phyloP scores from a whole-genome alignment of 805 yeast genomes.

The Nematodospora valgi region DNA sequence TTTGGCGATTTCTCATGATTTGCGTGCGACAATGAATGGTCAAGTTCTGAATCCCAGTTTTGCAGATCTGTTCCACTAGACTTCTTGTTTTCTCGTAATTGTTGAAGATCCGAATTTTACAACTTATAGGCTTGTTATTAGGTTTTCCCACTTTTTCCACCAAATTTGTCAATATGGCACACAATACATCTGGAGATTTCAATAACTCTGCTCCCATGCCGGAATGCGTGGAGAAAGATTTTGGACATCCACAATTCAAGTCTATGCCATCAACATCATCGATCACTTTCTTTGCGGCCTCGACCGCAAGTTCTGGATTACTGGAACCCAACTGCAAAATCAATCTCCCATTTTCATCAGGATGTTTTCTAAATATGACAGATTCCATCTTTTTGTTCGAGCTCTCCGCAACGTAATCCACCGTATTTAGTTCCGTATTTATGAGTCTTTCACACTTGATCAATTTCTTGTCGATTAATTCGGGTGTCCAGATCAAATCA shows the following conservation, averaged over 20 bases:
- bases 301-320: constrained; percentile 76
- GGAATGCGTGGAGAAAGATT: constrained; percentile 87
- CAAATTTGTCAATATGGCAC: constrained; percentile 60
- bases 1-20: constrained; percentile 83
- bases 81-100: constrained; percentile 52
- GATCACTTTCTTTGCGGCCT: constrained; percentile 80
- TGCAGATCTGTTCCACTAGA: constrained; percentile 45
- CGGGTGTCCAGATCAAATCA: constrained; percentile 94
- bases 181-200: constrained; percentile 74
- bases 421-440: constrained; percentile 54
- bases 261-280: constrained; percentile 90
- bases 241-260: constrained; percentile 95
- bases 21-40: constrained; percentile 92
- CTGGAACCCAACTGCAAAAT: constrained; percentile 93
- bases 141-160: constrained; percentile 83
- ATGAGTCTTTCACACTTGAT: constrained; percentile 62
- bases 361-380: constrained; percentile 72
- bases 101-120: constrained; percentile 80
- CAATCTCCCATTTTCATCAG: constrained; percentile 50
- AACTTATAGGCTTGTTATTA: constrained; percentile 75
- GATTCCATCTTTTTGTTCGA: constrained; percentile 22
- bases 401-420: constrained; percentile 49
- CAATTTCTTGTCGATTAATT: constrained; percentile 83
- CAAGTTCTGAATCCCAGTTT: constrained; percentile 80
- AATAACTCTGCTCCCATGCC: constrained; percentile 98